Conservation (phyloP, 2,329 filamentous ascomycete genomes). For the Phialophora tarda region DNA sequence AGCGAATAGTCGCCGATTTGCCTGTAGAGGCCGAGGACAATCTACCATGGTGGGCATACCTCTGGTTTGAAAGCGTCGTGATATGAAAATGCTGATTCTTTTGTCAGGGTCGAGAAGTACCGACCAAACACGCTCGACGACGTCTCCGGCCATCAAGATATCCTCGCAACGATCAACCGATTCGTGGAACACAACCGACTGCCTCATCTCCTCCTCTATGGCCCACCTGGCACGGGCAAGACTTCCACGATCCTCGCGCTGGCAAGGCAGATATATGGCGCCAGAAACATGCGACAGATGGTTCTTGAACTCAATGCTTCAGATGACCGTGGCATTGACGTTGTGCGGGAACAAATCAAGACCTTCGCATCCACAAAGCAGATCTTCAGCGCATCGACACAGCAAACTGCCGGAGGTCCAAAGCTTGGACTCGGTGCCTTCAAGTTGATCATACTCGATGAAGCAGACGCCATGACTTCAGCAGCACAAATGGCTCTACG, state of each 20-base stretch:
- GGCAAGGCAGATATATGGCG: constrained; percentile 88
- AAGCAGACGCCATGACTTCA: constrained; percentile 99
- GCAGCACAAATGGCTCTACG: constrained; percentile 97
- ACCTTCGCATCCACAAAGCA: constrained; percentile 92
- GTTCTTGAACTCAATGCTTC: constrained; percentile 97
- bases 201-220: constrained; percentile 94
- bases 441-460: constrained; percentile 96
- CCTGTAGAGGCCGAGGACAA: constrained; percentile 93
- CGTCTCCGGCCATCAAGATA: constrained; percentile 96
- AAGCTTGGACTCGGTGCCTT: constrained; percentile 69
- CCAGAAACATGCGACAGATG: constrained; percentile 95
- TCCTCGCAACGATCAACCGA: constrained; percentile 95
- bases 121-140: constrained; percentile 85
- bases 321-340: constrained; percentile 96
- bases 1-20: constrained; percentile 88
- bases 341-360: constrained; percentile 98
- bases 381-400: constrained; percentile 75
- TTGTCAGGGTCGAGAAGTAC: constrained; percentile 91
- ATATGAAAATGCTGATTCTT: constrained; percentile 21
- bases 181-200: constrained; percentile 94
- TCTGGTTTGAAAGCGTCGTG: constrained; percentile 15
- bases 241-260: constrained; percentile 95
- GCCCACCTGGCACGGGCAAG: constrained; percentile 94
- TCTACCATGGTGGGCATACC: constrained; percentile 74
- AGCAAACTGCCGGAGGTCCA: constrained; percentile 51